phyloP scores from a whole-genome alignment of 495 filamentous ascomycete genomes.

The Trichoderma gamsii region DNA sequence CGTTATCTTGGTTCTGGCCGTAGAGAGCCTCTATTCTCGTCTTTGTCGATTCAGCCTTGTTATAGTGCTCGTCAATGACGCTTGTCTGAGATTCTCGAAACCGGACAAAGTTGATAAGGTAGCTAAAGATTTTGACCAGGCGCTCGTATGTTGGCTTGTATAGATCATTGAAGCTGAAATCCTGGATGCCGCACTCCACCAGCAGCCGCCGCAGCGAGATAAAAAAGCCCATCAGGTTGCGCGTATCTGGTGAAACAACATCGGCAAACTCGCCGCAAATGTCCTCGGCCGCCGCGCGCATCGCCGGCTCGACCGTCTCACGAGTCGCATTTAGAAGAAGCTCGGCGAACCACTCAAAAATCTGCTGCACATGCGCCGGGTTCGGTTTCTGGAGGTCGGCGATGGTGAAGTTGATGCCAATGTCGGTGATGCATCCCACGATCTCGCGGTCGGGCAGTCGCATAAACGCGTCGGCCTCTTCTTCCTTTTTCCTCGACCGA shows the following conservation, averaged over 20 bases:
- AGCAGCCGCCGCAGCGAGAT: slow-evolving; percentile 68
- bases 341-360: slow-evolving; percentile 96
- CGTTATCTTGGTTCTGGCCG: slow-evolving; percentile 78
- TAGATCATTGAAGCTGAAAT: slow-evolving; percentile 88
- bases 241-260: slow-evolving; percentile 76
- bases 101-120: slow-evolving; percentile 95
- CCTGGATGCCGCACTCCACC: slow-evolving; percentile 80
- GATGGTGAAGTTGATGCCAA: slow-evolving; percentile 80
- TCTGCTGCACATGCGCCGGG: slow-evolving; percentile 85
- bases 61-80: slow-evolving; percentile 86
- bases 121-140: slow-evolving; percentile 86
- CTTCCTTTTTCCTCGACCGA: slow-evolving; percentile 61
- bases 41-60: slow-evolving; percentile 80
- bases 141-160: slow-evolving; percentile 82
- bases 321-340: slow-evolving; percentile 85
- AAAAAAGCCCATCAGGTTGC: slow-evolving; percentile 92
- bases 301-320: slow-evolving; percentile 87
- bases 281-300: slow-evolving; percentile 84
- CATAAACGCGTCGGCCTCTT: slow-evolving; percentile 85
- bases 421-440: slow-evolving; percentile 92
- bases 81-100: slow-evolving; percentile 86
- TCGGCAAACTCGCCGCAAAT: slow-evolving; percentile 72
- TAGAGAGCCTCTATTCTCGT: slow-evolving; percentile 79
- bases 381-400: slow-evolving; percentile 91
- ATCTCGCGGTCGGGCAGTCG: slow-evolving; percentile 81